phyloP scores from a whole-genome alignment of 805 yeast genomes.

The Candida koratica region DNA sequence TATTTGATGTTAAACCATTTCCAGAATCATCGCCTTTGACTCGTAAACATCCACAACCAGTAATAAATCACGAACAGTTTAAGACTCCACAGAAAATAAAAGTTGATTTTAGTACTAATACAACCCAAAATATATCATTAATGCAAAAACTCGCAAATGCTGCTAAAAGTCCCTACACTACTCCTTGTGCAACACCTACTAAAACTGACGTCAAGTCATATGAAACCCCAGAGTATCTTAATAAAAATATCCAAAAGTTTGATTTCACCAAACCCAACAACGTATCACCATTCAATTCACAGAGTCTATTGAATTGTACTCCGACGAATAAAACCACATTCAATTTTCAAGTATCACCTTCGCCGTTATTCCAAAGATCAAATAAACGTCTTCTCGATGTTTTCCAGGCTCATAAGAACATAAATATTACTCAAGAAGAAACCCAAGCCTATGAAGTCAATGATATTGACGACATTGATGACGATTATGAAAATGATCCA shows the following conservation, averaged over 20 bases:
- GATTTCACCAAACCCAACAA: slow-evolving; percentile 6
- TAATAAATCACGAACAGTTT: slow-evolving; percentile 16
- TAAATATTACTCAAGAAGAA: slow-evolving; percentile 18
- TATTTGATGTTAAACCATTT: slow-evolving; percentile 57
- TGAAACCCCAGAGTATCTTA: slow-evolving; percentile 25
- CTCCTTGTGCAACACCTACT: slow-evolving; percentile 8
- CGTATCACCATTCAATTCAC: slow-evolving; percentile 9
- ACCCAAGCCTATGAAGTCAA: slow-evolving; percentile 12
- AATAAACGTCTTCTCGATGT: slow-evolving; percentile 38
- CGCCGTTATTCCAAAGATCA: slow-evolving; percentile 15
- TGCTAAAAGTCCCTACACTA: slow-evolving; percentile 10
- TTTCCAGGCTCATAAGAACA: slow-evolving; percentile 42
- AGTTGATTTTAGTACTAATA: neutral
- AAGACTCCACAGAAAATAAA: slow-evolving; percentile 41
- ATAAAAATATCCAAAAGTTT: slow-evolving; percentile 14
- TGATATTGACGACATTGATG: slow-evolving; percentile 7
- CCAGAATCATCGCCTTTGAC: slow-evolving; percentile 42
- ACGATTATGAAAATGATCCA: slow-evolving; percentile 6
- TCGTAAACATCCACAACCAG: slow-evolving; percentile 8
- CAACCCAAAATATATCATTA: slow-evolving; percentile 3
- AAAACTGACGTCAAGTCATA: neutral
- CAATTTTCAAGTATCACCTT: slow-evolving; percentile 41
- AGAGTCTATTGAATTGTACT: neutral
- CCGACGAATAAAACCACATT: slow-evolving; percentile 12
- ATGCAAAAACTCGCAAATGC: slow-evolving; percentile 9